phyloP scores from a whole-genome alignment of 1,284 basidiomycete genomes.

The Ganoderma boninense region DNA sequence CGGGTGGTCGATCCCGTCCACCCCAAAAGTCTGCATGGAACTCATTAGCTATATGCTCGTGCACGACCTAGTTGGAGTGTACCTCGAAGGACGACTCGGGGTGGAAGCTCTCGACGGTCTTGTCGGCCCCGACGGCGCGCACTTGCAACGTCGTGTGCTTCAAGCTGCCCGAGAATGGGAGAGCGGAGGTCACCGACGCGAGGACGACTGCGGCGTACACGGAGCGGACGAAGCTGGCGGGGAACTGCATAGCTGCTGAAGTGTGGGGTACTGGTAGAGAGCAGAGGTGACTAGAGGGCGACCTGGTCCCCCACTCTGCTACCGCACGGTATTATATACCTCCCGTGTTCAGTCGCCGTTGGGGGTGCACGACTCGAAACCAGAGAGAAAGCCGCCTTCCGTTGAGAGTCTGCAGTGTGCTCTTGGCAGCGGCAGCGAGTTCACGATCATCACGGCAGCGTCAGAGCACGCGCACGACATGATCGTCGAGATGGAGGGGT shows the following conservation, averaged over 20 bases:
- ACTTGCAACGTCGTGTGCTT: slow-evolving; percentile 51
- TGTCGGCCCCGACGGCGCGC: slow-evolving; percentile 44
- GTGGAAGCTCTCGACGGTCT: slow-evolving; percentile 51
- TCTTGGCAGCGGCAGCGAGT: neutral
- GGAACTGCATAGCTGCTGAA: slow-evolving; percentile 21
- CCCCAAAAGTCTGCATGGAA: slow-evolving; percentile 50
- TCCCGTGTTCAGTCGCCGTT: neutral
- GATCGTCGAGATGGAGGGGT: neutral
- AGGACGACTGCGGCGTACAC: slow-evolving; percentile 40
- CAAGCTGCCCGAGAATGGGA: slow-evolving; percentile 46
- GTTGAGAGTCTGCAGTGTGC: neutral
- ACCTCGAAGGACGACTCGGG: slow-evolving; percentile 54
- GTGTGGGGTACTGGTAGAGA: no score
- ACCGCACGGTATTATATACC: neutral
- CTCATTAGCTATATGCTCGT: slow-evolving; percentile 5
- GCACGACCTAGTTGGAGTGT: neutral
- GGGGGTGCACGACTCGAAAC: neutral
- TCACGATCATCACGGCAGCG: neutral
- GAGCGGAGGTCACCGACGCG: slow-evolving; percentile 38
- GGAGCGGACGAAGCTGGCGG: slow-evolving; percentile 26
- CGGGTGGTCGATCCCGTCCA: slow-evolving; percentile 44
- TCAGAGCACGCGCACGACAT: neutral
- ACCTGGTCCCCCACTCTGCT: neutral
- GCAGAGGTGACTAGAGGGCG: neutral
- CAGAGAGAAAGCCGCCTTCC: neutral